Conservation (phyloP, 108 stramenopile genomes). For the Cylindrotheca closterium region DNA sequence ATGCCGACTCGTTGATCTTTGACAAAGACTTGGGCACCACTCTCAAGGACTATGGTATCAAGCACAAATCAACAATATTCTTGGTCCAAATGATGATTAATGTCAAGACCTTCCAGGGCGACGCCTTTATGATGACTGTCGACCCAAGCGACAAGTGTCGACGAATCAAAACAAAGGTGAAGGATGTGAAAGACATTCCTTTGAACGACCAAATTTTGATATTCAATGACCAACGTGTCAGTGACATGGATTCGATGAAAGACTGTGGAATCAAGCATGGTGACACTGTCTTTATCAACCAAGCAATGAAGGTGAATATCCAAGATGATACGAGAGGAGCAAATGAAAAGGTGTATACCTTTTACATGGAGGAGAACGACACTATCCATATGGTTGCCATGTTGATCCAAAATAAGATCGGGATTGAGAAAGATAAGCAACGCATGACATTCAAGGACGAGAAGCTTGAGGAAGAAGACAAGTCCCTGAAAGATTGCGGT, state of each 20-base stretch:
- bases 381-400: no score
- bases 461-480: constrained; percentile 66
- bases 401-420: constrained; percentile 96
- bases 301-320: no score
- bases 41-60: constrained; percentile 3
- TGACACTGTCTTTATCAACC: constrained; percentile 5
- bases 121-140: constrained; percentile 2
- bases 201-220: no score
- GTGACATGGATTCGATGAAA: no score
- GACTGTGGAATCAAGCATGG: constrained; percentile 24
- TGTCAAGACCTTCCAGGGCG: constrained; percentile 4
- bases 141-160: constrained; percentile 5
- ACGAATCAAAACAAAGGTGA: constrained; percentile 14
- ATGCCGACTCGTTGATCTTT: constrained; percentile 1
- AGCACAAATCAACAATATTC: constrained; percentile 6
- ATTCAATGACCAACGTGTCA: no score
- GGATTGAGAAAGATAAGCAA: constrained; percentile 88
- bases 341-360: no score
- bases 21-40: constrained; percentile 10
- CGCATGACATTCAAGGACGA: constrained; percentile 86
- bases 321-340: no score
- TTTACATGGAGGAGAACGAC: no score
- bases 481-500: constrained; percentile 82
- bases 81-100: constrained; percentile 19
- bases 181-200: constrained; percentile 5